Percentiles rank a stretch among this genome's conserved stretches.
phyloP scores from a whole-genome alignment of 805 yeast genomes.

The Candida sithepensis region DNA sequence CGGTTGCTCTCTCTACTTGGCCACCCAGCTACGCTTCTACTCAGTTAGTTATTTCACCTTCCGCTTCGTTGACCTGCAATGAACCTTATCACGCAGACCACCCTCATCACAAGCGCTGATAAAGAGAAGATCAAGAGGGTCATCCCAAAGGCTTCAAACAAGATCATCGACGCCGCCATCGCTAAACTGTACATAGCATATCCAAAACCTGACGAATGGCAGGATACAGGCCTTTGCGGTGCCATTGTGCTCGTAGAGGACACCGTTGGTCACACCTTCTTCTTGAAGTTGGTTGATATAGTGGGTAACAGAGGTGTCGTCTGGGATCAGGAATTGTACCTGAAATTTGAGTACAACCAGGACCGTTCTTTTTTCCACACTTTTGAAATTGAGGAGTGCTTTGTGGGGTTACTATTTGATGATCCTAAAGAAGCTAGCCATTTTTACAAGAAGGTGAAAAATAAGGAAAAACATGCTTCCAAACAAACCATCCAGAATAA shows the following conservation, averaged over 20 bases:
- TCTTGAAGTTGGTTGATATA: conserved; percentile 84
- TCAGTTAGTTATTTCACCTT: too few species aligned
- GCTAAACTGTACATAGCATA: conserved; percentile 88
- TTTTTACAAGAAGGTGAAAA: conserved; percentile 72
- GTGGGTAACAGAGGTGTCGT: conserved; percentile 78
- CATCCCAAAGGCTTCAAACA: conserved; percentile 83
- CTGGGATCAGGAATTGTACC: conserved; percentile 96
- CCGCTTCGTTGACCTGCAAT: not conserved
- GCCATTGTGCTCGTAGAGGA: conserved; percentile 88
- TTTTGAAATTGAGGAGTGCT: conserved; percentile 89
- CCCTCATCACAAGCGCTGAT: conserved; percentile 49
- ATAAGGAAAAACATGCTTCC: conserved; percentile 78
- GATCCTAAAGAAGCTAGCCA: conserved; percentile 85
- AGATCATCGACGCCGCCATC: conserved; percentile 84
- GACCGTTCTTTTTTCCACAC: conserved; percentile 94
- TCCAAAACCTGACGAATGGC: conserved; percentile 81
- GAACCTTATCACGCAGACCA: not conserved
- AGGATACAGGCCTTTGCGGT: conserved; percentile 83
- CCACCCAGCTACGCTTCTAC: too few species aligned
- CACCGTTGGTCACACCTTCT: conserved; percentile 89
- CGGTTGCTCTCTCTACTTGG: too few species aligned
- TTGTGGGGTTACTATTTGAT: conserved; percentile 82
- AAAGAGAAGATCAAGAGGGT: conserved; percentile 88
- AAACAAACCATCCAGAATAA: conserved; percentile 83
- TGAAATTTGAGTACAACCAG: conserved; percentile 84